Evolutionary conservation across 805 yeast species (phyloP), one percentile per base, ranked within the genome.

Genomic region (Saturnispora dispora): DNA sequence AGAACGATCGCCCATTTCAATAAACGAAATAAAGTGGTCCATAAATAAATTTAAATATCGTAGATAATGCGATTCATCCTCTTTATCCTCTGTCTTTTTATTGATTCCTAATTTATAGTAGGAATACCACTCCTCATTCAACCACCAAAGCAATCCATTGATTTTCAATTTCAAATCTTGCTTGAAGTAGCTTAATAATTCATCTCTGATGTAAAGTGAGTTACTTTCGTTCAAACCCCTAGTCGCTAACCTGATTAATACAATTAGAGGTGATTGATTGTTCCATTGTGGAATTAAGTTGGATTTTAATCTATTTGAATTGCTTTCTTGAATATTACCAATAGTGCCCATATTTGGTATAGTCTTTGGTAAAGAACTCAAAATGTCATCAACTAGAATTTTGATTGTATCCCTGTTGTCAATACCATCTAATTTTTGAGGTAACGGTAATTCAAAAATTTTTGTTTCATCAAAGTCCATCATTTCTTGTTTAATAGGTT

Each of bases 51-150:
- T 73, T 0, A 91, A 78, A 85, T 95, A 88, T 52, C 73, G 71
- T 52, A 76, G 66, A 65, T 93, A 93, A 3, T 59, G 65, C 27
- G 62, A 55, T 6, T 53, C 55, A n/a, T 57, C 45, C 7, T 46
- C 47, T 8, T 20, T 35, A 15, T 2, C 33, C 13, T 30, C 33
- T 30, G 13, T 30, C n/a, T 45, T 39, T n/a, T 47, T 25, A 36
- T 58, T 53, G n/a, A 54, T 39, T 28, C 58, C 50, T 45, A 58
- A 57, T 53, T 60, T 83, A 86, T 46, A 79, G 72, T 68, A 79
- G 82, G 95, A 50, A 51, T 62, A 65, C 47, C 96, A 93, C 65
- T 93, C 99, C 67, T 93, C 99, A 60, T 85, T 90, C 51, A 93
- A 70, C 99, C 99, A 93, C 55, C 85, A 89, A 37, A 91, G 81